Evolutionary conservation across 805 yeast genomes (phyloP).

Genomic region (Kodamaea kaohsiungensis): DNA sequence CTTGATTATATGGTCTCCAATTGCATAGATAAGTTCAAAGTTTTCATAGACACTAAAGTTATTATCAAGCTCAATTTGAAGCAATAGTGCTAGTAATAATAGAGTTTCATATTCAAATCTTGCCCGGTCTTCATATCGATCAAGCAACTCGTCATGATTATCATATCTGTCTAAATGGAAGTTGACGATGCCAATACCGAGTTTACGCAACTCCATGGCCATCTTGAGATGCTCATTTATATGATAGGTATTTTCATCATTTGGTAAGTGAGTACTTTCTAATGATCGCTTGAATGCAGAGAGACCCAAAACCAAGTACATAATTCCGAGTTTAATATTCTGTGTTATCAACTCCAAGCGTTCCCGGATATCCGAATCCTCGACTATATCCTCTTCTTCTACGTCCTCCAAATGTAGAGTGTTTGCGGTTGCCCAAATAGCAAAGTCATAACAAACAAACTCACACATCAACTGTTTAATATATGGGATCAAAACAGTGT

Average conservation of each 20-base stretch:
- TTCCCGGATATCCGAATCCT: not conserved
- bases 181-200: slow-evolving; percentile 36
- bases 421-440: slow-evolving; percentile 1
- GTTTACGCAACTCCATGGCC: slow-evolving; percentile 38
- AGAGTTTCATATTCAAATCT: slow-evolving; percentile 29
- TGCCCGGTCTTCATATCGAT: slow-evolving; percentile 15
- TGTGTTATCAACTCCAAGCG: slow-evolving; percentile 7
- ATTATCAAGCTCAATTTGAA: slow-evolving; percentile 41
- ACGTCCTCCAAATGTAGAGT: slow-evolving; percentile 7
- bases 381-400: slow-evolving; percentile 10
- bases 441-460: slow-evolving; percentile 25
- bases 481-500: slow-evolving; percentile 28
- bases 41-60: slow-evolving; percentile 43
- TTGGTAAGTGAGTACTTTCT: not conserved
- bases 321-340: slow-evolving; percentile 24
- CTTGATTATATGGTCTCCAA: slow-evolving; percentile 36
- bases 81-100: slow-evolving; percentile 36
- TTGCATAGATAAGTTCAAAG: slow-evolving; percentile 40
- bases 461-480: slow-evolving; percentile 33
- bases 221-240: slow-evolving; percentile 16
- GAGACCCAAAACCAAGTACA: slow-evolving; percentile 26
- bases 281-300: slow-evolving; percentile 17
- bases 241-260: slow-evolving; percentile 1
- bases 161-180: slow-evolving; percentile 45
- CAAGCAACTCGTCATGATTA: slow-evolving; percentile 17